These are phyloP conservation scores for Lepiota brunneoincarnata DNA, from an alignment of 768 basidiomycete species.

Conservation along the genomic window DNA sequence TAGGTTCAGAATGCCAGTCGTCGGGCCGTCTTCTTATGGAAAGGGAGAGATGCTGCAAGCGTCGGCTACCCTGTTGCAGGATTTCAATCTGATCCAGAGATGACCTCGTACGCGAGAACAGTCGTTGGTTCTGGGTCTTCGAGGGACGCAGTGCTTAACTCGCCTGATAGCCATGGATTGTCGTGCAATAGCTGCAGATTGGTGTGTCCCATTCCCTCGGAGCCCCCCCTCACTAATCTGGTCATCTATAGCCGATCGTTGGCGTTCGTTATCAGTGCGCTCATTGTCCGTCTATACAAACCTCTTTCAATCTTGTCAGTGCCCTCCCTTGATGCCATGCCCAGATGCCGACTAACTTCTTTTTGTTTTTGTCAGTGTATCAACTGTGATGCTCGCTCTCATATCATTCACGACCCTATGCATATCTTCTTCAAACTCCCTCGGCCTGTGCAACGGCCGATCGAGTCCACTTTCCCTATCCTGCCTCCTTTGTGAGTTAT, in stretches of 20 bases:
- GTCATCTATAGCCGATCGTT: slow-evolving; percentile 55
- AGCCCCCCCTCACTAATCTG: background rate
- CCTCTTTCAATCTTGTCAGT: slow-evolving; percentile 71
- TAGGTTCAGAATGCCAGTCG: slow-evolving; percentile 68
- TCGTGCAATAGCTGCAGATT: slow-evolving; percentile 59
- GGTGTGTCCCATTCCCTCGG: slow-evolving; percentile 33
- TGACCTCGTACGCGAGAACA: slow-evolving; percentile 65
- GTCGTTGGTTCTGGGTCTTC: slow-evolving; percentile 51
- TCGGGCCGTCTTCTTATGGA: slow-evolving; percentile 74
- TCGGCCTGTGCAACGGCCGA: slow-evolving; percentile 64
- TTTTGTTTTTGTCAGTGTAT: slow-evolving; percentile 64
- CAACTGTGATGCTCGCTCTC: slow-evolving; percentile 76
- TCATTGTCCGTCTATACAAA: slow-evolving; percentile 76
- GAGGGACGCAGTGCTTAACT: slow-evolving; percentile 29
- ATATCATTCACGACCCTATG: slow-evolving; percentile 75
- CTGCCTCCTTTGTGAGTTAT: slow-evolving; percentile 63
- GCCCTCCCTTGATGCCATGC: background rate
- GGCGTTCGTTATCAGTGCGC: slow-evolving; percentile 89
- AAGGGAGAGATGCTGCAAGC: slow-evolving; percentile 67
- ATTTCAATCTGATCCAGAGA: slow-evolving; percentile 55
- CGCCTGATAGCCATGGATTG: slow-evolving; percentile 52
- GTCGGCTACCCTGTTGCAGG: slow-evolving; percentile 44
- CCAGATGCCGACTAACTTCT: background rate
- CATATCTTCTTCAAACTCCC: slow-evolving; percentile 90
- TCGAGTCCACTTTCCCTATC: slow-evolving; percentile 53